Conservation (phyloP, 2,329 filamentous ascomycete species). For the Arthroderma sp. region DNA sequence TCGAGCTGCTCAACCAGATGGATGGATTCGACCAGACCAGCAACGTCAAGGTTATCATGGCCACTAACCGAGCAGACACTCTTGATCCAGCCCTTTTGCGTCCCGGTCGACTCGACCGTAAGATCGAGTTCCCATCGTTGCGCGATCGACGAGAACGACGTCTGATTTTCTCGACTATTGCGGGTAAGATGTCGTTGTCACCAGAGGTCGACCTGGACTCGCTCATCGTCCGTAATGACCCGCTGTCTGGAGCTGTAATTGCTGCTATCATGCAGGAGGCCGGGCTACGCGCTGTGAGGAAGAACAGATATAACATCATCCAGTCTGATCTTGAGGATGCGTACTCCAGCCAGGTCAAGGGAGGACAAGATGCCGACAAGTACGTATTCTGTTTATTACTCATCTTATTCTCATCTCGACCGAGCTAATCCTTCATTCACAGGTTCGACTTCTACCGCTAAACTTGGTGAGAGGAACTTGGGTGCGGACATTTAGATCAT, state of each 20-base stretch:
- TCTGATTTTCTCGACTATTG: constrained; percentile 95
- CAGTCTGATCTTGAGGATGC: constrained; percentile 94
- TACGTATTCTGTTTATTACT: constrained; percentile 23
- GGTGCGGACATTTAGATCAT: constrained; percentile 7
- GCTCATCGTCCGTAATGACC: constrained; percentile 92
- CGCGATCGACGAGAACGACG: constrained; percentile 88
- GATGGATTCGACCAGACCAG: constrained; percentile 98
- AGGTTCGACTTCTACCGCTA: constrained; percentile 86
- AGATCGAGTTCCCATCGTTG: constrained; percentile 97
- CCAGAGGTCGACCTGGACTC: constrained; percentile 95
- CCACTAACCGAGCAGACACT: constrained; percentile 95
- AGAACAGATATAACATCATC: constrained; percentile 99
- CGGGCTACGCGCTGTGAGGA: constrained; percentile 80
- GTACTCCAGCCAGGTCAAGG: constrained; percentile 95
- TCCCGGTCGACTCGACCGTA: constrained; percentile 88
- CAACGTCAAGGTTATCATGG: constrained; percentile 99
- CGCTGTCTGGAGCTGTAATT: constrained; percentile 87
- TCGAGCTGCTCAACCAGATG: constrained; percentile 98
- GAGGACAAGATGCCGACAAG: constrained; percentile 54
- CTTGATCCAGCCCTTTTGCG: constrained; percentile 89
- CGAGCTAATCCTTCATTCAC: constrained; percentile 37
- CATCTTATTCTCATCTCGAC: neutral
- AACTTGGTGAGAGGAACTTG: constrained; percentile 9
- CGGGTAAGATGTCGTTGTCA: constrained; percentile 89
- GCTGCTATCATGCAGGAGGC: constrained; percentile 99